A percentile compares a stretch with the other conserved stretches of the same genome.
phyloP scores from a whole-genome alignment of 345 rosid species.

The Adansonia digitata region DNA sequence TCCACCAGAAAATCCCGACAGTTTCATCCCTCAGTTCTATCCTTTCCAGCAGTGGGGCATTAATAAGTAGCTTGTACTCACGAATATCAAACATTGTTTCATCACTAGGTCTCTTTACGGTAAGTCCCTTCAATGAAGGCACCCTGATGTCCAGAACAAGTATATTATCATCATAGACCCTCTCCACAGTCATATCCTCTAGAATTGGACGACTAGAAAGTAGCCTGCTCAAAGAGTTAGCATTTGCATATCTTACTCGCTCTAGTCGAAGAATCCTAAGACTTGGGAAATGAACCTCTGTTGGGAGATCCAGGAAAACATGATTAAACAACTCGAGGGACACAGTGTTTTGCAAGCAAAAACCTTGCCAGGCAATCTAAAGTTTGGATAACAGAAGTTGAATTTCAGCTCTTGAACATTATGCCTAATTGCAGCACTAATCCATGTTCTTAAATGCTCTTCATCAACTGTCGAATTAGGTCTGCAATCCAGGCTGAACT shows the following conservation, averaged over 20 bases:
- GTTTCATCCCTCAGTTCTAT: not conserved
- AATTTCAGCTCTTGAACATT: not conserved
- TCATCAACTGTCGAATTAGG: not conserved
- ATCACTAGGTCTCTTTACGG: not conserved
- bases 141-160: not conserved
- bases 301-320: not conserved
- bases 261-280: not conserved
- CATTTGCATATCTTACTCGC: not conserved
- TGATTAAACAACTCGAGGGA: not conserved
- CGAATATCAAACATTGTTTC: fast-evolving
- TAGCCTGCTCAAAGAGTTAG: not conserved
- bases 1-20: not conserved
- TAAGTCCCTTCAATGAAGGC: not conserved
- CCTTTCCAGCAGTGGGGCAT: not conserved
- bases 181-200: not conserved
- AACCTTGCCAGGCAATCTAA: not conserved
- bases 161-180: not conserved
- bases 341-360: not conserved
- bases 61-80: not conserved
- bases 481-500: not conserved
- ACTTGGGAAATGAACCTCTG: not conserved
- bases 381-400: not conserved
- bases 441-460: not conserved
- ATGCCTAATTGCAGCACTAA: not conserved
- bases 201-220: not conserved